Evolutionary conservation across 345 rosid species (phyloP).

Genomic region (Hibiscus tridactylites): DNA sequence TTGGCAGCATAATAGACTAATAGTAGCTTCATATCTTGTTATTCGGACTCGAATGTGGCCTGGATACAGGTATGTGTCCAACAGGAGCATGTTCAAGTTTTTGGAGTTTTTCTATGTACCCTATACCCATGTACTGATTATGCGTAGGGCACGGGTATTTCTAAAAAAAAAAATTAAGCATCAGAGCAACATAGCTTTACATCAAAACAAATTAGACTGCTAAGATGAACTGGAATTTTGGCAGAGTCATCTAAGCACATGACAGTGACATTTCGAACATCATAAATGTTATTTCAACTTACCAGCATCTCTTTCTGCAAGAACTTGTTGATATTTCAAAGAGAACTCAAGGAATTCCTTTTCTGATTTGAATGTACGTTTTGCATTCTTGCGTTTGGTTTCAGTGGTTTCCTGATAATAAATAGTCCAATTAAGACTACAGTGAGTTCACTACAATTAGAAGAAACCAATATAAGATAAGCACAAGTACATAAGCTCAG

Average conservation of each 20-base stretch:
- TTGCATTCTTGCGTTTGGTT: conserved; percentile 59
- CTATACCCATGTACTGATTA: not conserved
- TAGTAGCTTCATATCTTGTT: not conserved
- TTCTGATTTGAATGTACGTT: conserved; percentile 63
- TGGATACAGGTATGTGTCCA: not conserved
- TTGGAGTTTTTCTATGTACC: not conserved
- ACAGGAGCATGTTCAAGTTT: not conserved
- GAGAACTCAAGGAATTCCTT: conserved; percentile 81
- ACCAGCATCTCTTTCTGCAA: conserved; percentile 83
- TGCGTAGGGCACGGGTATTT: not conserved
- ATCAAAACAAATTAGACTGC: not conserved
- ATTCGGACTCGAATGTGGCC: not conserved
- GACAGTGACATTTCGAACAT: not conserved
- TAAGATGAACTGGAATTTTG: not conserved
- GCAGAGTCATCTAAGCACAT: not conserved
- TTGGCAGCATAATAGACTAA: not conserved
- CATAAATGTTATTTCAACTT: conserved; percentile 16
- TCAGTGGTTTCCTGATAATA: conserved; percentile 56
- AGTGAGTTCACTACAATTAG: not conserved
- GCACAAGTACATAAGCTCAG: not conserved
- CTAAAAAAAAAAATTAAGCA: not conserved
- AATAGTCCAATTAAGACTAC: not conserved
- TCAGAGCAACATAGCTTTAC: not conserved
- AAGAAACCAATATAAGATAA: not conserved
- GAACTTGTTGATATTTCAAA: conserved; percentile 84